Evolutionary conservation across 2,329 filamentous ascomycete genomes (phyloP).

Genomic region (Drechslerella dactyloides): DNA sequence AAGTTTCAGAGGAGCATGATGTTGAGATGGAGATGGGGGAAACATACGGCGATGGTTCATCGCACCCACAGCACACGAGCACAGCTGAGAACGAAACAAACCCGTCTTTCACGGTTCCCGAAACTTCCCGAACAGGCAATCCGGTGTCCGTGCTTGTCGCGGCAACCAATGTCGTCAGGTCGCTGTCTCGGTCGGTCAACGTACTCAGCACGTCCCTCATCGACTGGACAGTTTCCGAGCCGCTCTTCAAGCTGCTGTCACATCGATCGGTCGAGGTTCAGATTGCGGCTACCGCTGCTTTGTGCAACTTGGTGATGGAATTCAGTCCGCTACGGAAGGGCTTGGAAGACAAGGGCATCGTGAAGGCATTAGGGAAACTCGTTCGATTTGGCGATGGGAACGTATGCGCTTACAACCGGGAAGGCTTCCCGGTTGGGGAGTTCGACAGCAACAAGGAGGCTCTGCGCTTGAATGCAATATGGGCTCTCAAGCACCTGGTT

Average conservation of each 20-base stretch:
- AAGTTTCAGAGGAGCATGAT: conserved; percentile 2
- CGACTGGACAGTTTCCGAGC: conserved; percentile 79
- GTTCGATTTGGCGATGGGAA: conserved; percentile 79
- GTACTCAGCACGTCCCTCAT: conserved; percentile 84
- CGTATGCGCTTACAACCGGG: conserved; percentile 37
- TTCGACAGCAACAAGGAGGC: conserved; percentile 56
- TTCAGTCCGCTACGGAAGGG: conserved; percentile 88
- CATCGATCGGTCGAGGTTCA: conserved; percentile 79
- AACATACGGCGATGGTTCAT: conserved; percentile 24
- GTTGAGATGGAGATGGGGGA: conserved; percentile 37
- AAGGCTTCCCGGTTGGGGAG: conserved; percentile 25
- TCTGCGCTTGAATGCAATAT: conserved; percentile 82
- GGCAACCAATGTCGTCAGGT: conserved; percentile 80
- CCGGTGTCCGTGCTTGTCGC: conserved; percentile 79
- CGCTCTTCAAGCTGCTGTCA: conserved; percentile 75
- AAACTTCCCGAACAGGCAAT: conserved; percentile 71
- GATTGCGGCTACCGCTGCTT: conserved; percentile 80
- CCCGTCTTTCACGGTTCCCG: conserved; percentile 52
- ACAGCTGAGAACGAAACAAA: conserved; percentile 49
- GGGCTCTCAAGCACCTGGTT: conserved; percentile 91
- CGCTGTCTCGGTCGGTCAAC: conserved; percentile 82
- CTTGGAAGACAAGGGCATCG: conserved; percentile 74
- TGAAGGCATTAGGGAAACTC: conserved; percentile 80
- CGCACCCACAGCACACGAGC: conserved; percentile 9
- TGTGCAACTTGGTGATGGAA: conserved; percentile 84